Evolutionary conservation across 495 filamentous ascomycete genomes (phyloP), one percentile per base, ranked within the genome.

Genomic region (Cryomyces minteri): DNA sequence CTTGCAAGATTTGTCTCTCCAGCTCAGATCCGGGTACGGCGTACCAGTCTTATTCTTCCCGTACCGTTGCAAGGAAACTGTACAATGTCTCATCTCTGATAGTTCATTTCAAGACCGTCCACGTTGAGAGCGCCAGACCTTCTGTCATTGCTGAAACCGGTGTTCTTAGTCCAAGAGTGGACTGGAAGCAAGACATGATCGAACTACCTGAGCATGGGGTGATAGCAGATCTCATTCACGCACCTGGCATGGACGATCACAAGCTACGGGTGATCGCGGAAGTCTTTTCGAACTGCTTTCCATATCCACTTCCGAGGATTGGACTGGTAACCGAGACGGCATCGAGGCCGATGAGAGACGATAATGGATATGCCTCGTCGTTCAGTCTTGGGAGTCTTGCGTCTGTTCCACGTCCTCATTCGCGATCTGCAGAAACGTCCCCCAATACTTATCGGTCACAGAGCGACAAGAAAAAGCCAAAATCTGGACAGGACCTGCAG

Each of bases 101-200:
- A 42, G 75, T 68, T 40, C 82, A 87, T 62, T 86, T 85, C 51
- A 71, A 79, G 43, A 62, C 64, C 43, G 60, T 63, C 40, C 82
- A 87, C 56, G 51, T 71, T 30, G 53, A 61, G 46, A 45, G 54
- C 36, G 47, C 43, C 43, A 61, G 51, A 47, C 49, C 46, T 53
- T 25, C 18, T 25, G 18, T 25, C 18, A 2, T 25, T 25, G 18
- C 18, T 25, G 18, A 25, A 25, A 25, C 18, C 18, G 18, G 18
- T 25, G 18, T 25, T 25, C 18, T 25, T 25, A 25, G 18, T 25
- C 61, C 36, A 49, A 56, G 18, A 45, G 54, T 10, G 11, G 71
- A 84, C 58, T 87, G 82, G 82, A 69, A 65, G 42, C 57, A 60
- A 39, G 68, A 84, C 46, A 84, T 87, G 82, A 71, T 87, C 43